Conservation (phyloP, 2,329 filamentous ascomycete species). For the Waltergamsia citrina region DNA sequence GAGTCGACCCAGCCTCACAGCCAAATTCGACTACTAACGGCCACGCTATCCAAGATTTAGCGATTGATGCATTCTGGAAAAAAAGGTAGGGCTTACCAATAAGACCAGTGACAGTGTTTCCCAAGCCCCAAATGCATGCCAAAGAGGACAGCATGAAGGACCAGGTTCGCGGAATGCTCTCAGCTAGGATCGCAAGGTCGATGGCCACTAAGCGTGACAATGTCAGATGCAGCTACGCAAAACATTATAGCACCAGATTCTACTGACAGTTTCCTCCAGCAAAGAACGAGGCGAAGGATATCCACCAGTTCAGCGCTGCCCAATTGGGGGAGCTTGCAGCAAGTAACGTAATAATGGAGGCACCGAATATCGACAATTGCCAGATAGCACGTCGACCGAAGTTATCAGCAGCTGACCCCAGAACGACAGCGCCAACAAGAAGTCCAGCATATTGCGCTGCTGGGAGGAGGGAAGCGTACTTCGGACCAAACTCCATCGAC, state of each 20-base stretch:
- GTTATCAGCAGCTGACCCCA: slow-evolving; percentile 9
- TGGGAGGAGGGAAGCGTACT: slow-evolving; percentile 7
- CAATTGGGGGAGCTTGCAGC: slow-evolving; percentile 10
- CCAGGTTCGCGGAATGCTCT: slow-evolving; percentile 10
- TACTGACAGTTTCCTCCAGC: slow-evolving; percentile 10
- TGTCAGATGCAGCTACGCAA: not conserved
- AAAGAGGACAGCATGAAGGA: slow-evolving; percentile 9
- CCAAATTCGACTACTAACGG: slow-evolving; percentile 10
- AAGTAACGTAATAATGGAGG: slow-evolving; percentile 7
- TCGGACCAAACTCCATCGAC: slow-evolving; percentile 10
- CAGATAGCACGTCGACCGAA: slow-evolving; percentile 9
- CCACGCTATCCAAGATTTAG: slow-evolving; percentile 8
- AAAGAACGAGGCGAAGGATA: slow-evolving; percentile 8
- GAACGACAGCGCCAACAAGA: slow-evolving; percentile 7
- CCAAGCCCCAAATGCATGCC: slow-evolving; percentile 10
- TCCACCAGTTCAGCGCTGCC: slow-evolving; percentile 8
- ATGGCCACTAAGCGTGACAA: slow-evolving; percentile 8
- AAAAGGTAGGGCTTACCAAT: slow-evolving; percentile 7
- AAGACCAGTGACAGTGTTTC: slow-evolving; percentile 9
- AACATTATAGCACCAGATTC: no score
- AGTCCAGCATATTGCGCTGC: slow-evolving; percentile 9
- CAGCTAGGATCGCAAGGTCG: slow-evolving; percentile 10
- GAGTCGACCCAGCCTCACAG: slow-evolving; percentile 8
- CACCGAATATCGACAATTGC: slow-evolving; percentile 10
- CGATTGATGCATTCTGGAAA: not conserved